Base-by-base conservation (phyloP, 306 rosid genomes). In the Acacia crassicarpa region DNA sequence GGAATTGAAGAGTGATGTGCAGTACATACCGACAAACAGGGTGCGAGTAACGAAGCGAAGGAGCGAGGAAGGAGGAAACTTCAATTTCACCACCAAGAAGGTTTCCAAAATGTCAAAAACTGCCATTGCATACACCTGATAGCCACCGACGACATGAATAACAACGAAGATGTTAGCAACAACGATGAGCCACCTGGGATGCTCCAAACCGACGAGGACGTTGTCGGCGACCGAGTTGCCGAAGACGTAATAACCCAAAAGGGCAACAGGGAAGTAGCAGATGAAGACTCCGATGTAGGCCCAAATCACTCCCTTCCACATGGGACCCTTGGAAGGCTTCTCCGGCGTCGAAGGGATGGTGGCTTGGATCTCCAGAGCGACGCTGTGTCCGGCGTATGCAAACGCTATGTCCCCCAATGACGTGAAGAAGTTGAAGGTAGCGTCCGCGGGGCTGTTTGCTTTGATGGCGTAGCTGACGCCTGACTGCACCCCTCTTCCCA, bases 21-120 rank as follows among this genome's bases (percentile, higher is more conserved):
- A 46, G 13, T 46, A 46, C 94, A 16, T 83, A 94, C 98, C 94
- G 1, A 94, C 94, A 22, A 87, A 92, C 45, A 11, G 0, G 2
- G 85, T 89, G 8, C 97, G 93, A 30, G 94, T 83, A 17, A 87
- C 1, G 2, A 94, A 89, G 16, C 97, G 94, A 9, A 94, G 97
- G 25, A n/a, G 33, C 23, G 81, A 84, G 54, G 83, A 46, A 35
- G 97, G 98, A 11, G 72, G 25, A 27, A 94, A 62, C 0, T 90
- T 79, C 33, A 91, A 19, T 23, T 65, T 67, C 82, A 71, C 87
- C 80, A 94, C 97, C 80, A 92, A 44, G n/a, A 51, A 79, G 8
- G 93, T 90, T 87, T 94, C 98, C n/a, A 90, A 6, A 93, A 91
- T 92, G 77, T 94, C 98, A 20, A 94, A 94, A 56, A 91, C 98